These are phyloP conservation scores for Skeletonema tropicum DNA, from an alignment of 108 stramenopile species.

Conservation along the genomic window DNA sequence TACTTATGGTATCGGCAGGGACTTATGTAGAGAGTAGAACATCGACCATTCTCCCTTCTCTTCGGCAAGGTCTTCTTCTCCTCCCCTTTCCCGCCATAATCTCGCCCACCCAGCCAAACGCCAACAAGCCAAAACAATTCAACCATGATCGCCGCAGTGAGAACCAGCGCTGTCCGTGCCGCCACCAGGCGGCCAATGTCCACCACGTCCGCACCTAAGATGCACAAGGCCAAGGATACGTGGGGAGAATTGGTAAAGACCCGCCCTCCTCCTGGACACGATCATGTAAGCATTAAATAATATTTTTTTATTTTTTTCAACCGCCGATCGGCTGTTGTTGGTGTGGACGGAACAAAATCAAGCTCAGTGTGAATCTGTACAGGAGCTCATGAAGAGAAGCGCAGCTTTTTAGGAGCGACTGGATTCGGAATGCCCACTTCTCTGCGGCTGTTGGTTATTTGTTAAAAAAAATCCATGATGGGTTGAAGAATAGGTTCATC, in stretches of 20 bases:
- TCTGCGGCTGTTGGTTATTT: not conserved
- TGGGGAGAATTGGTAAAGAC: conserved; percentile 64
- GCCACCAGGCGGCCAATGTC: conserved; percentile 56
- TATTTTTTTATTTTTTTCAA: not conserved
- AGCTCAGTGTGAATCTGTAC: not conserved
- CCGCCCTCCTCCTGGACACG: conserved; percentile 71
- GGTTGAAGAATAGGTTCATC: not conserved
- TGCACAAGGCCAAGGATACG: conserved; percentile 81
- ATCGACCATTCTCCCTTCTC: too few species aligned
- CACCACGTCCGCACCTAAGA: conserved; percentile 61
- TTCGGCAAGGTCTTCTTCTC: too few species aligned
- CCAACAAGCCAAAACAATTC: not conserved
- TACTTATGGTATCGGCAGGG: too few species aligned
- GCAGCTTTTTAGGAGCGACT: not conserved
- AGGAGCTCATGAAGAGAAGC: not conserved
- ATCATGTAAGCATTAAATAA: conserved; percentile 50
- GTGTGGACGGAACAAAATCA: not conserved
- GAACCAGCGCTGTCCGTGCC: conserved; percentile 31
- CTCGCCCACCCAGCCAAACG: not conserved
- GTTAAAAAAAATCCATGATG: not conserved
- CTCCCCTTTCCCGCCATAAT: too few species aligned
- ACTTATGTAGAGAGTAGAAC: too few species aligned
- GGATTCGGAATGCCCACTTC: not conserved
- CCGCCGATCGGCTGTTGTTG: not conserved
- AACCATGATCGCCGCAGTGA: conserved; percentile 4